Percentiles rank a stretch among this genome's conserved stretches.
Evolutionary conservation across 2,329 filamentous ascomycete genomes (phyloP).

Genomic region (Trichothecium sympodiale): DNA sequence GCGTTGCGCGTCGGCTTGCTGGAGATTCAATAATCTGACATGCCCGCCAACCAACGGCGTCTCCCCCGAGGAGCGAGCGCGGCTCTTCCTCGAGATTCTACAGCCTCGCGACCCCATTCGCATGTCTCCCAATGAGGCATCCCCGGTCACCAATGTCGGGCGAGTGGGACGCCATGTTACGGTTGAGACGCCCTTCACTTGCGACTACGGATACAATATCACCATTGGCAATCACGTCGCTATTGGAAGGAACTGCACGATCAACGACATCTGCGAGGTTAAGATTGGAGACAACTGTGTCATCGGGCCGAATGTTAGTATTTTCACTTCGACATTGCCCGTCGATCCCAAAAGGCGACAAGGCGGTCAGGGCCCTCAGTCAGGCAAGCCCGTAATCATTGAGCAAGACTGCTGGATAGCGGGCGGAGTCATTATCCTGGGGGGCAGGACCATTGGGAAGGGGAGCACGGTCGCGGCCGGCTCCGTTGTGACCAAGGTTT

Average conservation of each 20-base stretch:
- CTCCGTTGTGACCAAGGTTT: conserved; percentile 70
- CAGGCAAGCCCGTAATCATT: conserved; percentile 63
- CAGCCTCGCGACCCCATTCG: conserved; percentile 48
- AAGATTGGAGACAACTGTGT: conserved; percentile 67
- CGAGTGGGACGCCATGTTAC: conserved; percentile 63
- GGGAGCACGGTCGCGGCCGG: conserved; percentile 74
- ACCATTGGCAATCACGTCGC: conserved; percentile 74
- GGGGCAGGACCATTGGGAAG: conserved; percentile 69
- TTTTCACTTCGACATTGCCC: conserved; percentile 65
- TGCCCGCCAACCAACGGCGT: conserved; percentile 64
- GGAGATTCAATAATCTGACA: conserved; percentile 71
- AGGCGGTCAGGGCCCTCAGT: conserved; percentile 60
- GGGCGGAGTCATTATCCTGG: conserved; percentile 65
- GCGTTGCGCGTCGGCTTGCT: conserved; percentile 69
- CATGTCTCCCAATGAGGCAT: conserved; percentile 42
- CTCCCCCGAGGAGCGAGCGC: conserved; percentile 54
- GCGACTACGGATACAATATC: conserved; percentile 95
- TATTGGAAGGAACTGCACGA: conserved; percentile 72
- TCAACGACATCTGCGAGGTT: conserved; percentile 78
- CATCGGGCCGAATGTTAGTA: conserved; percentile 76
- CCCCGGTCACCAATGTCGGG: conserved; percentile 42
- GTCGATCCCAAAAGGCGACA: conserved; percentile 63
- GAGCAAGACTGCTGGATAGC: conserved; percentile 80
- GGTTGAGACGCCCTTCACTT: conserved; percentile 81
- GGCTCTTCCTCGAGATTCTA: conserved; percentile 62